Percentiles rank a stretch among this genome's conserved stretches.
Conservation (phyloP, 2,329 filamentous ascomycete species). For the Pseudocercospora fijiensis region DNA sequence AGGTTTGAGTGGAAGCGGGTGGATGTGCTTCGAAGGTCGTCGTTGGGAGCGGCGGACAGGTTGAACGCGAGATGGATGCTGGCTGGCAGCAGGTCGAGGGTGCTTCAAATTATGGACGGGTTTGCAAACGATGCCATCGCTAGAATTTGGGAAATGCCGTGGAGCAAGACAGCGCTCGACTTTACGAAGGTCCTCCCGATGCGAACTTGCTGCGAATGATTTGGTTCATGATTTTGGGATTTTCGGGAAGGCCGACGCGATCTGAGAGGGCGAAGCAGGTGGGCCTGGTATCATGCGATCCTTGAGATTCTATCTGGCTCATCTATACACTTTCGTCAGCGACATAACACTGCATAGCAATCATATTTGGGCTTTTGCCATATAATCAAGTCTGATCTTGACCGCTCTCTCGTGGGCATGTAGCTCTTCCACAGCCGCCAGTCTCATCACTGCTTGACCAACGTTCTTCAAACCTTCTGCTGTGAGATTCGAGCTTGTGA, state of each 20-base stretch:
- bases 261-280: background rate
- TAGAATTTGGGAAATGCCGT: background rate
- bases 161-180: background rate
- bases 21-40: background rate
- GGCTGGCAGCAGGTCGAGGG: background rate
- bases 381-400: slow-evolving; percentile 57
- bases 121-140: background rate
- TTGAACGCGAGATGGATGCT: background rate
- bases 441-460: slow-evolving; percentile 85
- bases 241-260: background rate
- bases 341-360: background rate
- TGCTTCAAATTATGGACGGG: background rate
- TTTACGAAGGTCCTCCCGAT: background rate
- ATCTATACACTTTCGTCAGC: background rate
- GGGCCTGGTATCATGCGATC: background rate
- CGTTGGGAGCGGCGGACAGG: background rate
- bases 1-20: background rate
- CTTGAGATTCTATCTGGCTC: background rate
- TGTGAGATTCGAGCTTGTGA: slow-evolving; percentile 89
- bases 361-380: slow-evolving; percentile 12
- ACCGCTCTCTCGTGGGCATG: slow-evolving; percentile 85
- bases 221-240: background rate
- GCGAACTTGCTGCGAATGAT: background rate
- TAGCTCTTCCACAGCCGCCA: slow-evolving; percentile 89
- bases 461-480: slow-evolving; percentile 82